Percentiles rank a stretch among this genome's conserved stretches.
These are phyloP conservation scores for Enterocytospora artemiae DNA, from an alignment of 371 early-diverging fungal species.

Conservation along the genomic window DNA sequence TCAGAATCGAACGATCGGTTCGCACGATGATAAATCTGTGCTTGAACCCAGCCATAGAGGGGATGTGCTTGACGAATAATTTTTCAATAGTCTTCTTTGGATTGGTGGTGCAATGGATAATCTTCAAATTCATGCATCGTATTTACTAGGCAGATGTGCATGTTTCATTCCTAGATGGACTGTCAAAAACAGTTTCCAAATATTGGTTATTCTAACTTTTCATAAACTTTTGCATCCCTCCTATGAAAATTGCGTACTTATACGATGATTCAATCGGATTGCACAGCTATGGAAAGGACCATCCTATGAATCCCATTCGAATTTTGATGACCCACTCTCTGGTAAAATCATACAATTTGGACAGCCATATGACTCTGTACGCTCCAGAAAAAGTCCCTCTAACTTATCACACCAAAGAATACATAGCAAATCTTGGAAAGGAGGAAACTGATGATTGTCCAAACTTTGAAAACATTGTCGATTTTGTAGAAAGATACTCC, in stretches of 20 bases:
- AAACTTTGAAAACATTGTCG: conserved; percentile 82
- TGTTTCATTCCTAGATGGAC: no score
- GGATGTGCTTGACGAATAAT: no score
- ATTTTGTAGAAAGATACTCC: conserved; percentile 77
- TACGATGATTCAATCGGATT: conserved; percentile 64
- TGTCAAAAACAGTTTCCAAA: no score
- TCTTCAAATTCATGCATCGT: no score
- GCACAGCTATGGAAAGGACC: conserved; percentile 68
- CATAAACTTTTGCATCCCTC: background rate
- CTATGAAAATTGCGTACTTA: conserved; percentile 56
- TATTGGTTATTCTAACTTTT: no score
- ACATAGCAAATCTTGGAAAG: conserved; percentile 30
- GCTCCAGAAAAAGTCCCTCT: conserved; percentile 59
- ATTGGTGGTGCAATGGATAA: no score
- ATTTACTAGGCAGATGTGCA: no score
- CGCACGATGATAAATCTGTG: conserved; percentile 5
- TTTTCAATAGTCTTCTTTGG: no score
- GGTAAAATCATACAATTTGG: conserved; percentile 80
- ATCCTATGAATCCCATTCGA: conserved; percentile 98
- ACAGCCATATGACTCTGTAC: conserved; percentile 75
- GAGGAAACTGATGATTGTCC: conserved; percentile 75
- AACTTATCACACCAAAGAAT: conserved; percentile 39
- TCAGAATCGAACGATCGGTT: background rate
- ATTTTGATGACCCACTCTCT: conserved; percentile 91
- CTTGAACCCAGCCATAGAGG: conserved; percentile 7